Percentiles rank a stretch among this genome's conserved stretches.
These are phyloP conservation scores for Dendrocalamus latiflorus DNA, from an alignment of 202 grass and related monocot genomes.

Conservation along the genomic window DNA sequence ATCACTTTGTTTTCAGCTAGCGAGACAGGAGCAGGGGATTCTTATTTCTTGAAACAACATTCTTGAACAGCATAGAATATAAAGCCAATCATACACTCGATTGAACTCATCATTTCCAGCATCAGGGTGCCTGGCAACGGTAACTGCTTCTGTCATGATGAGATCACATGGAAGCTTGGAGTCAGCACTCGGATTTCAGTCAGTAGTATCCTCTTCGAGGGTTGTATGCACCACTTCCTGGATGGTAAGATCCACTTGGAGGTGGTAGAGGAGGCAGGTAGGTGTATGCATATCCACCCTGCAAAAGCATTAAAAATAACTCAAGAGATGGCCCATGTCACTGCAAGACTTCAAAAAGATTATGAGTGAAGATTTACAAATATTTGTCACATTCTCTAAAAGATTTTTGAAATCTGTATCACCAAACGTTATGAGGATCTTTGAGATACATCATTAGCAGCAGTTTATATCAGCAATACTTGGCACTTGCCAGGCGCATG, in stretches of 20 bases:
- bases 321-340: neutral
- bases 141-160: neutral
- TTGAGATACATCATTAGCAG: neutral
- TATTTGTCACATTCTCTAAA: neutral
- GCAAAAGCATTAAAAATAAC: neutral
- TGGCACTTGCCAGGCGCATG: neutral
- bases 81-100: neutral
- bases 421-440: neutral
- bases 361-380: neutral
- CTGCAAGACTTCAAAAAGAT: neutral
- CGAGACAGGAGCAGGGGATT: neutral
- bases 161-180: neutral
- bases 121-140: neutral
- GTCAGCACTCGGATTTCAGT: neutral
- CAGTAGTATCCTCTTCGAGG: constrained; percentile 28
- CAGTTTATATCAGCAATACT: neutral
- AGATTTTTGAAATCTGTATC: neutral
- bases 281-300: constrained; percentile 28
- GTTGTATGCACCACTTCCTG: neutral
- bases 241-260: constrained; percentile 16
- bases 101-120: neutral
- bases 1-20: neutral
- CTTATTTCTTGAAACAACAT: neutral
- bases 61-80: neutral
- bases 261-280: neutral